Percentiles rank a stretch among this genome's conserved stretches.
Conservation (phyloP, 371 early-diverging fungal species). For the Actinomortierella ambigua region DNA sequence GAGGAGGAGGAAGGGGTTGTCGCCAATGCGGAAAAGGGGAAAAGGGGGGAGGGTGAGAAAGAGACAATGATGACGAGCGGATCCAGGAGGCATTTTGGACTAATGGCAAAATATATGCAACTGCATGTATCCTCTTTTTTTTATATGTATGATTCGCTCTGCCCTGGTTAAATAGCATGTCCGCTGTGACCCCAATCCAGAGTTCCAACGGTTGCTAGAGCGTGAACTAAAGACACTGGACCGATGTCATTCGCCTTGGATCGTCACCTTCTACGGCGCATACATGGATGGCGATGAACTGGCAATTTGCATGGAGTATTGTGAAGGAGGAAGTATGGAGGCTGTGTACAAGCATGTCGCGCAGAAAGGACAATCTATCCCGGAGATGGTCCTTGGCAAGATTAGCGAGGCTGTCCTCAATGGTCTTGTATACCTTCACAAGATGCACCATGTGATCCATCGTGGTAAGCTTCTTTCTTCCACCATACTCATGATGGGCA, state of each 20-base stretch:
- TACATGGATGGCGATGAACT: conserved; percentile 90
- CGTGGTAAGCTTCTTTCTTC: conserved; percentile 53
- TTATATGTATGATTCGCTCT: background rate
- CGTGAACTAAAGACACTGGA: conserved; percentile 90
- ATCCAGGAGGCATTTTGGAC: conserved; percentile 2
- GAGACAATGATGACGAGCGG: conserved; percentile 30
- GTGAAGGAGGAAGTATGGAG: conserved; percentile 84
- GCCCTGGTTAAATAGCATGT: conserved; percentile 58
- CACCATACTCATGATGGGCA: background rate
- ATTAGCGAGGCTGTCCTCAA: conserved; percentile 83
- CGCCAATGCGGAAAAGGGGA: too few species aligned
- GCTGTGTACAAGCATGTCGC: conserved; percentile 76
- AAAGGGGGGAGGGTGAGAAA: too few species aligned
- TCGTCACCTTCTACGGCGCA: conserved; percentile 94
- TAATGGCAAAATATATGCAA: background rate
- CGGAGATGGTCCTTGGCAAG: conserved; percentile 80
- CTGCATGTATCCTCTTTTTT: conserved; percentile 2
- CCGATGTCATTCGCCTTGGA: conserved; percentile 89
- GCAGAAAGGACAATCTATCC: conserved; percentile 67
- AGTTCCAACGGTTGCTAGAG: conserved; percentile 82
- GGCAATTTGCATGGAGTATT: conserved; percentile 96
- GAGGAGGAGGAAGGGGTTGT: too few species aligned
- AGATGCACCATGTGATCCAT: conserved; percentile 82
- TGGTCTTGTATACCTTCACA: conserved; percentile 79
- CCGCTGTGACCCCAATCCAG: conserved; percentile 70